Base-by-base conservation (phyloP, 176 grass and related monocot genomes). In the Eleusine coracana region DNA sequence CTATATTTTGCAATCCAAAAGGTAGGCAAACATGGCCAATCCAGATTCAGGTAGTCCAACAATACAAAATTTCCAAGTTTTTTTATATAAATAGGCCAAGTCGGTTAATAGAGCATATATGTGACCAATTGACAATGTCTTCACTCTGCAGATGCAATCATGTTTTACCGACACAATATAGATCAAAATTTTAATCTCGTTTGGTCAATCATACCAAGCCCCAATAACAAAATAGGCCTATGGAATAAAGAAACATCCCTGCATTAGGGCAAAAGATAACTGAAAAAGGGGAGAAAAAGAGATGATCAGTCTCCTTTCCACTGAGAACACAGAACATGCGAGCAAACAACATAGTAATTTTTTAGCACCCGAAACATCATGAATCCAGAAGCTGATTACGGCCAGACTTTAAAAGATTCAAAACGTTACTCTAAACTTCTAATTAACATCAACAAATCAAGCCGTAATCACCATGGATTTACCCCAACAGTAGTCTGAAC, bases 371-470 rank as follows among this genome's bases (percentile, higher is more conserved):
- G 10, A 51, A 74, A 78, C 10, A 46, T 66, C 10, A 39, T 78
- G 10, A 39, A 50, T 71, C 20, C 28, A 78, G 28, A 31, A 74
- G 20, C 16, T 49, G 12, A 45, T 20, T 6, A 27, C 60, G 1
- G 55, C 9, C 20, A 58, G 20, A n/a, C 18, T 52, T 28, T 39
- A 70, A 50, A 41, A 63, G 21, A 28, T 78, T 50, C 29, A 9
- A 34, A 49, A 41, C 9, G 40, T 42, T 40, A 73, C 5, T 41
- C 13, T 42, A 34, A 55, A 66, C 5, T 42, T 61, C 7, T 31
- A 69, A 29, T 80, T 55, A 16, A 25, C 14, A 34, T 31, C 6
- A 70, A 12, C 36, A 17, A 70, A 85, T 76, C 71, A 85, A 44
- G 5, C 82, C 42, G 25, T 15, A 66, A 66, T 18, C 16, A 45